Base-by-base conservation (phyloP, 2,329 filamentous ascomycete species). In the Clarireedia sp. region DNA sequence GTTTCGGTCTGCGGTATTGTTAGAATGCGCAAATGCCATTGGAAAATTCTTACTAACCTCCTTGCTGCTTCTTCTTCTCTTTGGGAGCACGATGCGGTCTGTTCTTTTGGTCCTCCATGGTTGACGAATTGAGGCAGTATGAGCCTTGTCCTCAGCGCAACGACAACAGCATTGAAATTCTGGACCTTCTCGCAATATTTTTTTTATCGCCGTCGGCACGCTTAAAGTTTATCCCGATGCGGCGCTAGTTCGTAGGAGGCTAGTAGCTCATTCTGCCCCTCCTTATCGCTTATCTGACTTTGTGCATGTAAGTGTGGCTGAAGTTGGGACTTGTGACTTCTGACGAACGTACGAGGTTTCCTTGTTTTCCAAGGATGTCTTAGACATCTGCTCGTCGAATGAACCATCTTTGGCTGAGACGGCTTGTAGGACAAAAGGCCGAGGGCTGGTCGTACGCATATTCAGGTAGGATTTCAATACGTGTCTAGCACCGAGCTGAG, bases 61-160 rank as follows among this genome's bases (percentile, higher is more conserved):
- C 84, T 44, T 83, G 72, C 67, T 76, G 78, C 71, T 86, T 82
- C 77, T 95, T 95, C 78, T 95, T 95, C 74, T 94, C 89, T 73
- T 96, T 96, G 29, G 85, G 76, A 67, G 89, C 85, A 67, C 91
- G 81, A 77, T 97, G 92, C 66, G 90, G 82, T 73, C 89, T 85
- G 68, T 97, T 90, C 45, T 79, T 72, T 75, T 96, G 91, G 59
- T 90, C 81, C 70, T 91, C 87, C 87, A 90, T 91, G 64, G 61
- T 78, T 44, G 33, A 21, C 41, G 23, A 21, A 29, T 17, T 33
- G 37, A 48, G 47, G 38, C 19, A n/a, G 33, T 36, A 23, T 48
- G 41, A 26, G 33, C 17, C 52, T 17, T 48, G 33, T 54, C 36
- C 50, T 23, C 33, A 44, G 43, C 41, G 38, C 52, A 33, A 19